These are phyloP conservation scores for Ganoderma boninense DNA, from an alignment of 1,284 basidiomycete species.

Conservation along the genomic window DNA sequence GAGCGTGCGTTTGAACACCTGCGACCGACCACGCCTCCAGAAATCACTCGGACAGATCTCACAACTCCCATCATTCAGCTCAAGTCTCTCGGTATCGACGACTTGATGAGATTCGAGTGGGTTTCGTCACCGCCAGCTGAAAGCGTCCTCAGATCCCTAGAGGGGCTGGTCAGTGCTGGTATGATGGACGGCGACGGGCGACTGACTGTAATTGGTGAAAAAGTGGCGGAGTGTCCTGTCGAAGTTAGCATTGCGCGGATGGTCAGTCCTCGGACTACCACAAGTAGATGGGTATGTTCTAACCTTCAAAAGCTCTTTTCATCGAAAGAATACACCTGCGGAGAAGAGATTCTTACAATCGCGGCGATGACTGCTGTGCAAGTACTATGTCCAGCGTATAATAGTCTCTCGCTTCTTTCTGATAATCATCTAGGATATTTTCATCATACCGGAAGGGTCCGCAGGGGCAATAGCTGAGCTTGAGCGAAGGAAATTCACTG, in stretches of 20 bases:
- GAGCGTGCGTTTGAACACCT: constrained; percentile 66
- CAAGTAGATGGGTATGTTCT: constrained; percentile 31
- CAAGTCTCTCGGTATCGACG: constrained; percentile 94
- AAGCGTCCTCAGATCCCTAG: constrained; percentile 85
- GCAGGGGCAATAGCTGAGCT: constrained; percentile 87
- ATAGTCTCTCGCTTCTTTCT: background rate
- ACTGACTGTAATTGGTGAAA: constrained; percentile 71
- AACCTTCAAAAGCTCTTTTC: constrained; percentile 72
- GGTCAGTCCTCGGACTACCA: constrained; percentile 52
- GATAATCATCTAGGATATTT: constrained; percentile 71
- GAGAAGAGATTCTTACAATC: constrained; percentile 94
- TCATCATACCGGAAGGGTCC: constrained; percentile 87
- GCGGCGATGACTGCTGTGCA: constrained; percentile 95
- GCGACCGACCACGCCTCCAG: constrained; percentile 79
- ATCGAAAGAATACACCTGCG: constrained; percentile 86
- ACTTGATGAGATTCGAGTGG: constrained; percentile 97
- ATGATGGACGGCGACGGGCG: constrained; percentile 78
- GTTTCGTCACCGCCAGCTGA: constrained; percentile 89
- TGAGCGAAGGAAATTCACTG: constrained; percentile 93
- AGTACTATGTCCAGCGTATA: constrained; percentile 47
- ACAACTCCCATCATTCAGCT: constrained; percentile 90
- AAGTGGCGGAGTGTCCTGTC: constrained; percentile 81
- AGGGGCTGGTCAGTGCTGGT: constrained; percentile 72
- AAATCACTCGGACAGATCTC: constrained; percentile 90
- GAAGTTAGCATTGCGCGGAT: constrained; percentile 81